Base-by-base conservation (phyloP, 257 asterid genomes). In the Plantago major region DNA sequence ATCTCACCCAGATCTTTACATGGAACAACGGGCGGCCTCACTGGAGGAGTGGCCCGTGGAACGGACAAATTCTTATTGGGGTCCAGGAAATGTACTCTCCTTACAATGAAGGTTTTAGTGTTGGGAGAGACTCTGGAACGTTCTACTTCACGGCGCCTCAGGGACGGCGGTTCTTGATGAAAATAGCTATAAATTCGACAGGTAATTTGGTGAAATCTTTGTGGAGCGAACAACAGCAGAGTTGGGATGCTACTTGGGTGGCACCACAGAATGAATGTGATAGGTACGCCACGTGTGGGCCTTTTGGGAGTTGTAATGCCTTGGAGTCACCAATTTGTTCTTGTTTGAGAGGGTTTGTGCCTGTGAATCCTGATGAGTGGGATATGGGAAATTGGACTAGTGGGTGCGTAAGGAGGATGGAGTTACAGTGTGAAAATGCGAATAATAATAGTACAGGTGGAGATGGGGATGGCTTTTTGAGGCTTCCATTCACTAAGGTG, bases 31-130 rank as follows among this genome's bases (percentile, higher is more conserved):
- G 69, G 6, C 68, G 54, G 1, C 64, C 65, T 4, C 64, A 65
- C 50, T 78, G 79, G 79, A 55, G 78, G 58, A 78, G 76, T 30
- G 87, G 87, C 1, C 78, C 77, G 1, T 81, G 81, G 78, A 67
- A 81, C 55, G 81, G 81, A 1, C 70, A 46, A 48, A 64, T 67
- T 7, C 50, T 71, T 3, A 51, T 73, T 0, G 87, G 84, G 18
- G 68, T 74, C 0, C 73, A 59, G 14, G 48, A 65, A 12, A 75
- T 74, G 81, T 69, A 72, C 33, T 47, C 70, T 28, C 49, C 64
- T 11, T 58, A 51, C 43, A 11, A 54, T 7, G 74, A 55, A 44
- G 75, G 79, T 0, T 60, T 69, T 48, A 70, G 5, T 2, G 62
- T 50, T 33, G 10, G 19, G 12, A 67, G 17, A 10, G 22, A n/a